Evolutionary conservation across 2,329 filamentous ascomycete genomes (phyloP), one percentile per base, ranked within the genome.

Genomic region (Fusarium sp.): DNA sequence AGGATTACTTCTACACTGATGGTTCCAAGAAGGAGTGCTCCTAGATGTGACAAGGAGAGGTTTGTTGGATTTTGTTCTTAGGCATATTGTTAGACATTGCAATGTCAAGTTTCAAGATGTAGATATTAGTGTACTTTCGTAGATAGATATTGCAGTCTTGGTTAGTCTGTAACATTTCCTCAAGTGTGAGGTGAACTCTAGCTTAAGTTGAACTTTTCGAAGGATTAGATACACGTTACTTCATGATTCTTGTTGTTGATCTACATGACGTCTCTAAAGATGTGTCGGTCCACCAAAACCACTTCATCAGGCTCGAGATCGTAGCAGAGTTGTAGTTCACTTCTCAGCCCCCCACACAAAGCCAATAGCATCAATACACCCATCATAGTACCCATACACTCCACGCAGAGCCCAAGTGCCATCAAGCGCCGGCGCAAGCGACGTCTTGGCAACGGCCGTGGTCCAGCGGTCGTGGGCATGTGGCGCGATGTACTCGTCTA

Each of bases 1-100:
- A 56, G n/a, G 53, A 56, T 6, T 56, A 56, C 34, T 56, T 56
- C 13, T 56, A 56, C 34, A 56, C 53, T 18, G 59, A 58, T 4
- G 46, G 27, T 6, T 50, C 27, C 6, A 29, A 20, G 46, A 50
- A 50, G 46, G 46, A 50, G n/a, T 50, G 46, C 10, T 50, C 46
- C 8, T 50, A 50, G 10, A 13, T 8, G n/a, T 4, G 18, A 6
- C n/a, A 13, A n/a, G 18, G 40, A 2, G 3, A 14, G 8, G 14
- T 5, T 27, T 1, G 14, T 46, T 27, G 13, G 2, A n/a, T 46
- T 46, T 4, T 9, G 7, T 46, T 46, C 42, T 5, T 46, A 11
- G 23, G 10, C 14, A 46, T 46, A 46, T 46, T 46, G 25, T 46
- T 46, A n/a, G 8, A 46, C 8, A 16, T 46, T 23, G 42, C 8